Conservation (phyloP, 2,329 filamentous ascomycete species). For the Dactylellina sp. region DNA sequence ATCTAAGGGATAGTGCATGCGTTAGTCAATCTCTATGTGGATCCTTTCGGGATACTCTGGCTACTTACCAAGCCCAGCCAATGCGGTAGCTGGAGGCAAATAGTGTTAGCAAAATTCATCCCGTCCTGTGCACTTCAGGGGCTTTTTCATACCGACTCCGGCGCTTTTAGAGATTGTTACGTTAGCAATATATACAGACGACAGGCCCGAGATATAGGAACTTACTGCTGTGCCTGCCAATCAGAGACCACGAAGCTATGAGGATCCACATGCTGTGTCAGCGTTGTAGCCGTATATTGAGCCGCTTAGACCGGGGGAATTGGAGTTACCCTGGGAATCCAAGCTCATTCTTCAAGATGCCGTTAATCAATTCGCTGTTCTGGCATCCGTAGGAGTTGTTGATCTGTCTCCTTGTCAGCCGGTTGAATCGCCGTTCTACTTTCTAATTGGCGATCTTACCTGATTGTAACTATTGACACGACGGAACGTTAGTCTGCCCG, state of each 20-base stretch:
- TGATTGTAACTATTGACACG: slow-evolving; percentile 59
- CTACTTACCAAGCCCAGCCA: slow-evolving; percentile 54
- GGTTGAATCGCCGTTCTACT: slow-evolving; percentile 54
- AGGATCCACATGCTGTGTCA: slow-evolving; percentile 36
- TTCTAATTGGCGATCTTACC: slow-evolving; percentile 39
- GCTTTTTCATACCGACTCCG: slow-evolving; percentile 46
- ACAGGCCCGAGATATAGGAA: slow-evolving; percentile 14
- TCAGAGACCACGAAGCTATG: slow-evolving; percentile 50
- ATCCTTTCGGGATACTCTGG: slow-evolving; percentile 29
- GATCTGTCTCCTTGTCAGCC: slow-evolving; percentile 63
- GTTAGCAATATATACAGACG: slow-evolving; percentile 61
- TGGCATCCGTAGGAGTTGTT: slow-evolving; percentile 69
- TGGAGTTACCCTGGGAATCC: slow-evolving; percentile 66
- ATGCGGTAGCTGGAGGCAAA: slow-evolving; percentile 50
- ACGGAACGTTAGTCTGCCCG: slow-evolving; percentile 36
- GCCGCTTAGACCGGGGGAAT: slow-evolving; percentile 17
- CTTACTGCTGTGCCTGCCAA: slow-evolving; percentile 54
- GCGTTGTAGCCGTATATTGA: slow-evolving; percentile 13
- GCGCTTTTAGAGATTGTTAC: slow-evolving; percentile 58
- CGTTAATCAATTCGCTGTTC: slow-evolving; percentile 67
- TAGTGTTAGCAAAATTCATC: slow-evolving; percentile 42
- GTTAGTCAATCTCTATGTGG: slow-evolving; percentile 30
- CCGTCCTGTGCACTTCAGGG: slow-evolving; percentile 30
- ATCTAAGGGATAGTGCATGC: slow-evolving; percentile 46
- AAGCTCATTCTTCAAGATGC: slow-evolving; percentile 69